phyloP scores from a whole-genome alignment of 805 yeast genomes.

The Saturnispora ahearnii region DNA sequence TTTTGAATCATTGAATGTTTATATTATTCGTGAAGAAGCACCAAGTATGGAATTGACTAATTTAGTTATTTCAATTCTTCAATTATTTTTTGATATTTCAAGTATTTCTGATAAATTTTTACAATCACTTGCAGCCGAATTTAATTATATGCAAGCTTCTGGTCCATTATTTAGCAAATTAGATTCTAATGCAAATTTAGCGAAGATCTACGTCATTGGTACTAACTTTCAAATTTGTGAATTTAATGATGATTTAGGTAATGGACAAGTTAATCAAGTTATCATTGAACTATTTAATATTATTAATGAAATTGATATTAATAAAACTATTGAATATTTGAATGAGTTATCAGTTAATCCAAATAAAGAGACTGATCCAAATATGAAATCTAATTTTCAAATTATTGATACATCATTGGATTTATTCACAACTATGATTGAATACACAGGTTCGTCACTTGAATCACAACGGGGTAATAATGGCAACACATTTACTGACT shows the following conservation, averaged over 20 bases:
- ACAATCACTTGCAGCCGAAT: conserved; percentile 10
- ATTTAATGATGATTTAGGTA: conserved; percentile 16
- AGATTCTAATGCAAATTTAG: conserved; percentile 6
- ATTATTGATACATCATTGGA: conserved; percentile 67
- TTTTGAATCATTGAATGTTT: conserved; percentile 5
- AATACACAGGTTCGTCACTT: conserved; percentile 30
- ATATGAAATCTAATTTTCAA: conserved; percentile 46
- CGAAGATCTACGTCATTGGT: conserved; percentile 23
- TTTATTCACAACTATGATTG: conserved; percentile 65
- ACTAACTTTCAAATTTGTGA: conserved; percentile 26
- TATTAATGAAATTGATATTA: conserved; percentile 17
- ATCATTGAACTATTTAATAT: conserved; percentile 19
- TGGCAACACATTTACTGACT: conserved; percentile 18
- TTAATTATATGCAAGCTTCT: conserved; percentile 7
- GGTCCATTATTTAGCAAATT: conserved; percentile 6
- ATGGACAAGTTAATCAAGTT: conserved; percentile 8
- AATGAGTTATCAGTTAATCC: conserved; percentile 10
- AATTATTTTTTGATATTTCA: conserved; percentile 25
- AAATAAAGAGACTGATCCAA: conserved; percentile 18
- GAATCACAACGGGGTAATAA: conserved; percentile 1
- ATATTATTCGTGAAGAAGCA: conserved; percentile 30
- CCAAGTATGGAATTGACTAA: conserved; percentile 25
- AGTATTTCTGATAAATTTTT: conserved; percentile 23
- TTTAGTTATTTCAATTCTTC: conserved; percentile 18
- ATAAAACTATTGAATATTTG: conserved; percentile 10